Conservation (phyloP, 2,329 filamentous ascomycete species). For the Camillea tinctor region DNA sequence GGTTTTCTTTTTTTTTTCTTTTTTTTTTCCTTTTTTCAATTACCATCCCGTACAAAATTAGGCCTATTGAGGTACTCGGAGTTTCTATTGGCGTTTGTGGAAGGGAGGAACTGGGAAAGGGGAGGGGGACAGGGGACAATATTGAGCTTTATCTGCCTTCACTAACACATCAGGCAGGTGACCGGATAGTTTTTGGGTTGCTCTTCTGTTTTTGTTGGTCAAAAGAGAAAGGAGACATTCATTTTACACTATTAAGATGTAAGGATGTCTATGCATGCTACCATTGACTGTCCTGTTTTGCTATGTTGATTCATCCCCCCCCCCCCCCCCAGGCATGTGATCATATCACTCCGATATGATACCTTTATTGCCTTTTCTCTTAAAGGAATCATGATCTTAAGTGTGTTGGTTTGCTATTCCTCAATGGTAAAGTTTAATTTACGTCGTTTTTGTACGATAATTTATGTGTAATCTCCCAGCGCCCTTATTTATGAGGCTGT, state of each 20-base stretch:
- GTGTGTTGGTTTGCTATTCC: too few species aligned
- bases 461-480: too few species aligned
- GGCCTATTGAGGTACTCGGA: background rate
- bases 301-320: background rate
- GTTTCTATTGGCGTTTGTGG: background rate
- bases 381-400: background rate
- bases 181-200: background rate
- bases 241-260: background rate
- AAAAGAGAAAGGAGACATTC: background rate
- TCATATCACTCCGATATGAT: background rate
- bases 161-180: background rate
- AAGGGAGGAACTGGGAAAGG: too few species aligned
- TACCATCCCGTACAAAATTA: background rate
- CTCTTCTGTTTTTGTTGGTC: background rate
- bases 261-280: background rate
- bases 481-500: too few species aligned
- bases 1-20: background rate
- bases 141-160: background rate
- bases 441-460: too few species aligned
- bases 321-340: background rate
- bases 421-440: too few species aligned
- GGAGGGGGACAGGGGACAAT: background rate
- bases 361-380: background rate
- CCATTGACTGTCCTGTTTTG: background rate
- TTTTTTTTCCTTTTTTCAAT: background rate